These are phyloP conservation scores for Boletellus deceptivus DNA, from an alignment of 1,284 basidiomycete species.

Conservation along the genomic window DNA sequence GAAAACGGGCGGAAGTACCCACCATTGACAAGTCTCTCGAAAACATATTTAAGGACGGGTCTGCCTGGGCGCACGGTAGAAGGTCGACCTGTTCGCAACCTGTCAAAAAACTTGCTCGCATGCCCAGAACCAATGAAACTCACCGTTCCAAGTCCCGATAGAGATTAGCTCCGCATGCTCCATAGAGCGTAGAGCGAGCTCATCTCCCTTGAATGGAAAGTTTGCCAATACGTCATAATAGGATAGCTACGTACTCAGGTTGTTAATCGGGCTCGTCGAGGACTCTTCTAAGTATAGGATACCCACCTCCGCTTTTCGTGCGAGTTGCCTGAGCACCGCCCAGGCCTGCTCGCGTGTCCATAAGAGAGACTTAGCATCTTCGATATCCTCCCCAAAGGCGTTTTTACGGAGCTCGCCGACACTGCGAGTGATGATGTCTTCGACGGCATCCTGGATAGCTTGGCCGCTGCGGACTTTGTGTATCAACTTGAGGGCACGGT, in stretches of 20 bases:
- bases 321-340: slow-evolving; percentile 76
- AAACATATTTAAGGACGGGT: slow-evolving; percentile 86
- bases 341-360: slow-evolving; percentile 92
- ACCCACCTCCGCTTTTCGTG: slow-evolving; percentile 68
- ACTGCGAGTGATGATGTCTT: slow-evolving; percentile 81
- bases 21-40: slow-evolving; percentile 79
- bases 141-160: slow-evolving; percentile 75
- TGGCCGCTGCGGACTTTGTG: slow-evolving; percentile 82
- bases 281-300: not conserved
- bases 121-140: slow-evolving; percentile 10
- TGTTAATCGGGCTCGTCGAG: not conserved
- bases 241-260: slow-evolving; percentile 49
- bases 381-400: slow-evolving; percentile 89
- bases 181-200: slow-evolving; percentile 77
- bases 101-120: not conserved
- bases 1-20: slow-evolving; percentile 18
- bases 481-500: slow-evolving; percentile 56
- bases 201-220: slow-evolving; percentile 91
- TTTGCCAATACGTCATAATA: slow-evolving; percentile 84
- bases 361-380: slow-evolving; percentile 78
- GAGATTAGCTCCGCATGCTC: slow-evolving; percentile 89
- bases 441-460: slow-evolving; percentile 76
- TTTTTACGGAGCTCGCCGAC: slow-evolving; percentile 86
- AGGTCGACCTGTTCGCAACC: slow-evolving; percentile 64
- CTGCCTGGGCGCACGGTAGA: slow-evolving; percentile 85